These are phyloP conservation scores for Gaultheria prostrata DNA, from an alignment of 148 eudicot genomes.

Conservation along the genomic window DNA sequence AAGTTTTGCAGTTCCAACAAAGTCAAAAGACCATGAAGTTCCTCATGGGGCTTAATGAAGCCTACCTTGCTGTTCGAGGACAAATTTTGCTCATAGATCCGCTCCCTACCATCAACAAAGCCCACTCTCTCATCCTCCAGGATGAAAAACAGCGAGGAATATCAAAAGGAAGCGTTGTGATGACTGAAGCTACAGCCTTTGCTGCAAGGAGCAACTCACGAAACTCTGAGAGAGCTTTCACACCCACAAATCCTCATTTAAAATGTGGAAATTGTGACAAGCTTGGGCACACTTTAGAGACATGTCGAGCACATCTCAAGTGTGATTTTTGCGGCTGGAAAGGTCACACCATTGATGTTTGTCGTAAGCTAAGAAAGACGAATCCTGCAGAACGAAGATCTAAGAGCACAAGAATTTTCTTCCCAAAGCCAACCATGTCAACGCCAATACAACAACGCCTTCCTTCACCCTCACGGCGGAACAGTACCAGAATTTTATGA, in stretches of 20 bases:
- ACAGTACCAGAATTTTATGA: background rate
- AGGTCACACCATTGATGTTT: slow-evolving; percentile 6
- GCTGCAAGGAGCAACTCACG: background rate
- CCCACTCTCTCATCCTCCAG: background rate
- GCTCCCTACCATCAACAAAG: background rate
- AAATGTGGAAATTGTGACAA: slow-evolving; percentile 2
- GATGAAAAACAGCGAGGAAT: background rate
- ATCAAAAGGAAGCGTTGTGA: background rate
- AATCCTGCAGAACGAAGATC: no score
- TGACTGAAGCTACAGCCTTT: background rate
- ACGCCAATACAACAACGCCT: background rate
- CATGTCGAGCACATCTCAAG: slow-evolving; percentile 3
- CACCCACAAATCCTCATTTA: background rate
- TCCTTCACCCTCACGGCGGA: background rate
- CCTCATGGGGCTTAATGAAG: background rate
- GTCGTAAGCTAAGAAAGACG: background rate
- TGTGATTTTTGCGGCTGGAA: background rate
- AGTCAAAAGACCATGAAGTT: background rate
- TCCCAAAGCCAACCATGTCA: background rate
- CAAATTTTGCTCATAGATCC: slow-evolving; percentile 11
- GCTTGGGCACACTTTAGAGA: background rate
- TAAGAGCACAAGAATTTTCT: background rate
- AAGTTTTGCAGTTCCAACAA: background rate
- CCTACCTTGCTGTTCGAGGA: background rate
- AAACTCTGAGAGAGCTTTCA: background rate